These are phyloP conservation scores for Tuber calosporum DNA, from an alignment of 495 filamentous ascomycete species.

Conservation along the genomic window DNA sequence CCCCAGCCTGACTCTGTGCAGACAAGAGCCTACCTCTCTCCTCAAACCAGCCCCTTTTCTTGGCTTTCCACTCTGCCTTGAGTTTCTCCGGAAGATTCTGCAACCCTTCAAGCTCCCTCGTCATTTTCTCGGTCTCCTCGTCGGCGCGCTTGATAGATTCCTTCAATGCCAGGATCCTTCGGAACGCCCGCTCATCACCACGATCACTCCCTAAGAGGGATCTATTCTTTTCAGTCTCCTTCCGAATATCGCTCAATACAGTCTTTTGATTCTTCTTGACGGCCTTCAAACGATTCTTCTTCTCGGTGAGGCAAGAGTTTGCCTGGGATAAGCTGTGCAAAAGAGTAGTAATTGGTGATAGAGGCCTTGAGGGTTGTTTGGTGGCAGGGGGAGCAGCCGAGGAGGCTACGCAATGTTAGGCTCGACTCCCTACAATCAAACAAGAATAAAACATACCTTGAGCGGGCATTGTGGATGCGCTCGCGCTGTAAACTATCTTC, in stretches of 20 bases:
- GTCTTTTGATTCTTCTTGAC: constrained; percentile 39
- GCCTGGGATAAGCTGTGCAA: constrained; percentile 39
- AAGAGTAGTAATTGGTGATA: constrained; percentile 41
- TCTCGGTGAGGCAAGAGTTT: constrained; percentile 34
- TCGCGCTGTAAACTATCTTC: constrained; percentile 35
- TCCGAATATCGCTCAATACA: constrained; percentile 36
- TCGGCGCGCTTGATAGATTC: constrained; percentile 41
- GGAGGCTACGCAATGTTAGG: constrained; percentile 32
- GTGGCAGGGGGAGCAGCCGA: constrained; percentile 22
- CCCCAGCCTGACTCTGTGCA: constrained; percentile 32
- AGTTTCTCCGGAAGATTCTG: constrained; percentile 36
- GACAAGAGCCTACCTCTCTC: constrained; percentile 28
- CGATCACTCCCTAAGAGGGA: constrained; percentile 39
- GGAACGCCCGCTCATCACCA: constrained; percentile 41
- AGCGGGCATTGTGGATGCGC: constrained; percentile 41
- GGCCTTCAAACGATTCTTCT: constrained; percentile 34
- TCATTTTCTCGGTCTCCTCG: constrained; percentile 40
- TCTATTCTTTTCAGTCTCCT: constrained; percentile 40
- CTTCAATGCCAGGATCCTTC: constrained; percentile 39
- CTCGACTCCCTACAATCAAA: background rate
- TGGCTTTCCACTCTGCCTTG: constrained; percentile 39
- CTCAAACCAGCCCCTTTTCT: constrained; percentile 37
- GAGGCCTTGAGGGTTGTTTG: constrained; percentile 37
- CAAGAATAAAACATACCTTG: constrained; percentile 34
- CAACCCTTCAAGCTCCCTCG: constrained; percentile 29